Conservation (phyloP, 140 eudicot species). For the Cichorium intybus region DNA sequence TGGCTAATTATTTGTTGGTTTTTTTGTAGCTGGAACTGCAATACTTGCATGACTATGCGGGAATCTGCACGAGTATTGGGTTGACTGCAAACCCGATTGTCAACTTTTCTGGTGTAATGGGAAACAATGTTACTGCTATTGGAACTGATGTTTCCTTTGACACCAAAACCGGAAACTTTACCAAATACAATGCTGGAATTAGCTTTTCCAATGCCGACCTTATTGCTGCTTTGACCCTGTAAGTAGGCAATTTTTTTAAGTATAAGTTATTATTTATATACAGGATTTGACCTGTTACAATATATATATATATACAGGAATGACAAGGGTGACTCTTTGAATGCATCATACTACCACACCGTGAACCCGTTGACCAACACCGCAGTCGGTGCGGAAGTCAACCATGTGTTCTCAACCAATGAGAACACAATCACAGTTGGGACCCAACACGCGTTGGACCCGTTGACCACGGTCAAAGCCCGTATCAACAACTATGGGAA, state of each 20-base stretch:
- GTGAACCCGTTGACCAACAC: constrained; percentile 61
- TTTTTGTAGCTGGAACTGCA: constrained; percentile 53
- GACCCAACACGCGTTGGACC: constrained; percentile 58
- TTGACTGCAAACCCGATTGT: constrained; percentile 61
- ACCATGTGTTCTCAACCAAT: constrained; percentile 51
- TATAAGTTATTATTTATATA: background rate
- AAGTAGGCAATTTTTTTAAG: constrained; percentile 17
- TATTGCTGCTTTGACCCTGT: constrained; percentile 56
- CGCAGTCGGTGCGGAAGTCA: constrained; percentile 59
- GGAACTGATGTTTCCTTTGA: constrained; percentile 82
- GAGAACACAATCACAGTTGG: constrained; percentile 55
- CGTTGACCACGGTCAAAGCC: constrained; percentile 56
- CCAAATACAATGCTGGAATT: constrained; percentile 73
- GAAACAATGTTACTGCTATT: constrained; percentile 53
- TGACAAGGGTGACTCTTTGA: constrained; percentile 52
- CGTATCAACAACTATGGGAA: constrained; percentile 50
- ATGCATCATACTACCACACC: constrained; percentile 55
- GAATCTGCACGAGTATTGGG: constrained; percentile 52
- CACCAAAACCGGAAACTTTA: constrained; percentile 63
- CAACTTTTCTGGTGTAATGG: constrained; percentile 65
- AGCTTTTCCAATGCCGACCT: constrained; percentile 61
- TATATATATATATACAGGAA: no score
- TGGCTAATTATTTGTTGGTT: background rate
- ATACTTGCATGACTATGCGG: constrained; percentile 73
- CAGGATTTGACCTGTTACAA: no score